These are phyloP conservation scores for Triangularia verruculosa DNA, from an alignment of 2,329 filamentous ascomycete genomes.

Conservation along the genomic window DNA sequence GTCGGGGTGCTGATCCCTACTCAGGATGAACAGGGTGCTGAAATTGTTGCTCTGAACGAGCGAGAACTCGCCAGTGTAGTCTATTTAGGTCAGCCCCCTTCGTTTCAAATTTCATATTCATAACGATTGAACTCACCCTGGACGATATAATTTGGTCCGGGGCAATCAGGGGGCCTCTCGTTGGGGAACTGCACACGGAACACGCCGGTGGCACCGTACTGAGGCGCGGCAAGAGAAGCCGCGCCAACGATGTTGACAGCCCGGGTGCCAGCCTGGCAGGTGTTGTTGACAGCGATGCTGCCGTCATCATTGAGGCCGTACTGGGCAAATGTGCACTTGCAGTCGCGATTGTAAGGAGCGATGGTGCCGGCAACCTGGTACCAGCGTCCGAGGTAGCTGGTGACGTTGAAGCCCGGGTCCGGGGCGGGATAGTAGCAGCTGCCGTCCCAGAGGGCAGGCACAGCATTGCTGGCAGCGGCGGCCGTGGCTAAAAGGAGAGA, in stretches of 20 bases:
- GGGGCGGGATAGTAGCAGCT: slow-evolving; percentile 33
- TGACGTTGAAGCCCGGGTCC: slow-evolving; percentile 31
- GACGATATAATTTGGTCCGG: slow-evolving; percentile 36
- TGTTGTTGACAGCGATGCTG: slow-evolving; percentile 35
- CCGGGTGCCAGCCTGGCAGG: slow-evolving; percentile 30
- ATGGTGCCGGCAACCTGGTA: slow-evolving; percentile 35
- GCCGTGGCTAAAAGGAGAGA: slow-evolving; percentile 20
- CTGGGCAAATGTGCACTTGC: slow-evolving; percentile 35
- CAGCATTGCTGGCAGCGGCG: slow-evolving; percentile 22
- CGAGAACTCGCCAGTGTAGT: slow-evolving; percentile 34
- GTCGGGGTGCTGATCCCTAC: slow-evolving; percentile 31
- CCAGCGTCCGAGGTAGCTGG: slow-evolving; percentile 35
- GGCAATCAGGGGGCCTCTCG: slow-evolving; percentile 30
- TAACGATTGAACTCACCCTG: slow-evolving; percentile 19
- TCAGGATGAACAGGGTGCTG: slow-evolving; percentile 34
- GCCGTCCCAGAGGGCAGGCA: slow-evolving; percentile 33
- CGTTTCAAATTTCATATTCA: slow-evolving; percentile 24
- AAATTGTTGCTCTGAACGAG: slow-evolving; percentile 36
- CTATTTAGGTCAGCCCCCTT: background rate
- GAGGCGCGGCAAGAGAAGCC: slow-evolving; percentile 29
- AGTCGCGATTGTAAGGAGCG: slow-evolving; percentile 32
- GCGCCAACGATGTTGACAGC: slow-evolving; percentile 32
- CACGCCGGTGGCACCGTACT: slow-evolving; percentile 32
- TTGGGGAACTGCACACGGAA: slow-evolving; percentile 34
- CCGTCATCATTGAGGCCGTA: slow-evolving; percentile 35